Percentiles rank a stretch among this genome's conserved stretches.
phyloP scores from a whole-genome alignment of 2,329 filamentous ascomycete species.

The Penicillium sp. region DNA sequence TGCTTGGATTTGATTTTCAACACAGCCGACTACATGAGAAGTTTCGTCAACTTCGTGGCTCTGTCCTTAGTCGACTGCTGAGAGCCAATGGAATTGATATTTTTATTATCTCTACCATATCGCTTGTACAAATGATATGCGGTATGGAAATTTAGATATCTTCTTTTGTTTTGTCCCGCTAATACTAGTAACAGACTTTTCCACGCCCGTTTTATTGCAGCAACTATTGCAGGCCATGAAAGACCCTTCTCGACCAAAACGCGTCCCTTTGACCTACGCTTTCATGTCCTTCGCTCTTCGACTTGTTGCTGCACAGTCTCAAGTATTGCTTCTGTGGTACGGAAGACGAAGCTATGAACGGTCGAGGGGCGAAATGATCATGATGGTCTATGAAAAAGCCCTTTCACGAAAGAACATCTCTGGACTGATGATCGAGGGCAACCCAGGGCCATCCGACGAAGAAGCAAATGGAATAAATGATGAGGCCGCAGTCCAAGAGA shows the following conservation, averaged over 20 bases:
- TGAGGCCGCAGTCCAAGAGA: constrained; percentile 11
- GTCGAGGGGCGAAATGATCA: constrained; percentile 80
- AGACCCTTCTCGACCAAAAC: constrained; percentile 49
- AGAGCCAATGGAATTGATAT: constrained; percentile 79
- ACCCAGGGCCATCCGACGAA: constrained; percentile 23
- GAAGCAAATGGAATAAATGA: constrained; percentile 16
- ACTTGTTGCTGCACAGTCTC: constrained; percentile 63
- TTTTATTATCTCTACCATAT: constrained; percentile 64
- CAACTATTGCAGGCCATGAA: constrained; percentile 68
- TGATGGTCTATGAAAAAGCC: constrained; percentile 79
- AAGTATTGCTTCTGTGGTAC: constrained; percentile 75
- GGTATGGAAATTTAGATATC: constrained; percentile 38
- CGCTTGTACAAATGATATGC: constrained; percentile 61
- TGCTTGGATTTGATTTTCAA: constrained; percentile 76
- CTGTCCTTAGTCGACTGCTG: constrained; percentile 68
- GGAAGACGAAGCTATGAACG: constrained; percentile 80
- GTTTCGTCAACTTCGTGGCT: constrained; percentile 71
- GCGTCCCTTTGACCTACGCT: constrained; percentile 65
- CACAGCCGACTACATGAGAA: constrained; percentile 71
- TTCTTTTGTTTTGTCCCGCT: constrained; percentile 24
- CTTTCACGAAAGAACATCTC: constrained; percentile 62
- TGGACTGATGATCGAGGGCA: constrained; percentile 33
- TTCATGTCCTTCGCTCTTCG: constrained; percentile 61
- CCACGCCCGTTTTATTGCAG: constrained; percentile 69
- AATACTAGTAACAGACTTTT: constrained; percentile 45